phyloP scores from a whole-genome alignment of 768 basidiomycete species.

The Stropharia rugosoannulata region DNA sequence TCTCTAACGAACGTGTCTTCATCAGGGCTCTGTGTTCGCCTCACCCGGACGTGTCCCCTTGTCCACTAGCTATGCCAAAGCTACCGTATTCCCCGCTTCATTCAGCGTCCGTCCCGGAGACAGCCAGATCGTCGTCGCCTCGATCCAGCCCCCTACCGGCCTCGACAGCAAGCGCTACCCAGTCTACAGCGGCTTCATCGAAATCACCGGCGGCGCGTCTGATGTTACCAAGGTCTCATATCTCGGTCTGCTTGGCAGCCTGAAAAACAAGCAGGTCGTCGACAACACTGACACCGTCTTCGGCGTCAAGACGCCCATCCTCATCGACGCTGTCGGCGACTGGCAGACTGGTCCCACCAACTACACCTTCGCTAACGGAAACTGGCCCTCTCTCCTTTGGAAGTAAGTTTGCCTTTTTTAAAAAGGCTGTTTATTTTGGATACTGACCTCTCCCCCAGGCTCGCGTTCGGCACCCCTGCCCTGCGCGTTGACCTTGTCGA shows the following conservation, averaged over 20 bases:
- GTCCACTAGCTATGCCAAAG: slow-evolving; percentile 39
- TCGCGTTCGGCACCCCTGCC: slow-evolving; percentile 47
- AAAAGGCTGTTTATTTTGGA: background rate
- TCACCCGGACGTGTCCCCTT: slow-evolving; percentile 49
- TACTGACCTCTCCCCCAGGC: slow-evolving; percentile 18
- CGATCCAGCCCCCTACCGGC: slow-evolving; percentile 43
- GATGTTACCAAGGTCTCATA: slow-evolving; percentile 44
- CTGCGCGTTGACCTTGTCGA: slow-evolving; percentile 47
- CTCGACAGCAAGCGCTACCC: slow-evolving; percentile 47
- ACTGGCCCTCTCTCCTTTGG: slow-evolving; percentile 39
- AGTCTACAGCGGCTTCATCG: slow-evolving; percentile 59
- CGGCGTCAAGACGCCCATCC: slow-evolving; percentile 38
- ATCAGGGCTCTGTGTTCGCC: slow-evolving; percentile 37
- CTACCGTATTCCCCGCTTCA: slow-evolving; percentile 38
- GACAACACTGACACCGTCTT: slow-evolving; percentile 50
- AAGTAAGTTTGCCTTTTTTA: slow-evolving; percentile 22
- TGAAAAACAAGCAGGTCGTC: slow-evolving; percentile 48
- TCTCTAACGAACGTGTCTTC: background rate
- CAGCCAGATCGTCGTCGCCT: slow-evolving; percentile 36
- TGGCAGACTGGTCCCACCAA: slow-evolving; percentile 37
- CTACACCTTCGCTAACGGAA: slow-evolving; percentile 43
- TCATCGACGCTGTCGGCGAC: slow-evolving; percentile 39
- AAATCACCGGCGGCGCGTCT: slow-evolving; percentile 29
- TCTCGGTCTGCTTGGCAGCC: slow-evolving; percentile 37
- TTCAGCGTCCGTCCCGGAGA: slow-evolving; percentile 46